These are phyloP conservation scores for Raffaelea albimanens DNA, from an alignment of 2,329 filamentous ascomycete genomes.

Conservation along the genomic window DNA sequence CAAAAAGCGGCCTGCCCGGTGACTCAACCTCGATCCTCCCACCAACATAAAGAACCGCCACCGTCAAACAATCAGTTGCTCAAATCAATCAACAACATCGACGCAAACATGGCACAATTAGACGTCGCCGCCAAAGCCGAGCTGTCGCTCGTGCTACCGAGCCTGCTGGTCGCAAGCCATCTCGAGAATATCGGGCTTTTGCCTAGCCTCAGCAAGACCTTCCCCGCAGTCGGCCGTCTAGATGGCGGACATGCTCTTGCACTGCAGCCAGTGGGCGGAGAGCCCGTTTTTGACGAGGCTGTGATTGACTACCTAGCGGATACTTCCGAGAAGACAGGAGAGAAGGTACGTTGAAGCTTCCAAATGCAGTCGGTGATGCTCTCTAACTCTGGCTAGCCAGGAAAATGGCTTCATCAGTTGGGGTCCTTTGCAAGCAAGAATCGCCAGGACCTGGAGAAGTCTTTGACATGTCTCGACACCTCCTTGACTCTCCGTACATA, in stretches of 20 bases:
- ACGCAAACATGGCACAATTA: background rate
- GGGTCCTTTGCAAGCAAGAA: constrained; percentile 31
- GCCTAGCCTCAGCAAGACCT: background rate
- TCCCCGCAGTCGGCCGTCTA: background rate
- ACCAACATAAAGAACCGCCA: no score
- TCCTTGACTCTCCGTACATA: constrained; percentile 82
- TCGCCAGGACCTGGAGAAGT: constrained; percentile 71
- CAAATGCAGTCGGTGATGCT: background rate
- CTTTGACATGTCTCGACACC: constrained; percentile 69
- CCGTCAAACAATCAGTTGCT: no score
- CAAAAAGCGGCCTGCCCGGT: no score
- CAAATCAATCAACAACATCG: no score
- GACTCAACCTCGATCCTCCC: no score
- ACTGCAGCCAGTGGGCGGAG: background rate
- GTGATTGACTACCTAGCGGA: background rate
- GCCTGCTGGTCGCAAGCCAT: background rate
- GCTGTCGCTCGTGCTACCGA: background rate
- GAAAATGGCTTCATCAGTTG: background rate
- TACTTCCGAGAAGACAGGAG: background rate
- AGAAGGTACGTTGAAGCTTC: background rate
- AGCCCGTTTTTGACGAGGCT: background rate
- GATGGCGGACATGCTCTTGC: background rate
- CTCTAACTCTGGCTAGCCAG: background rate
- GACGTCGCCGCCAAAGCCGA: background rate
- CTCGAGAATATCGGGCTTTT: background rate